Conservation (phyloP, 2,329 filamentous ascomycete genomes). For the Beauveria bassiana region DNA sequence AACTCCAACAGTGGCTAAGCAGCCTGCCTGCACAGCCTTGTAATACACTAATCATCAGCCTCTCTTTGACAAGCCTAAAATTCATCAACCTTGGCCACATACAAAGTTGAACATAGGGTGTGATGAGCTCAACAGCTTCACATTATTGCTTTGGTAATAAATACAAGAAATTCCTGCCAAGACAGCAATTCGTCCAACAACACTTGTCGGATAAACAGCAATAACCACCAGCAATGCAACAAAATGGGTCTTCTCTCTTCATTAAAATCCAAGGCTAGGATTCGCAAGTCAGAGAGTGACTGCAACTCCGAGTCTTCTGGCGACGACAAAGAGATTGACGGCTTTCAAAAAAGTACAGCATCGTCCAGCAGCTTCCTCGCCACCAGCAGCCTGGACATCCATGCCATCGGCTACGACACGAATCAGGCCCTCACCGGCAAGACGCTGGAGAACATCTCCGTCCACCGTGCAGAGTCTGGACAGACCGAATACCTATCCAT, state of each 20-base stretch:
- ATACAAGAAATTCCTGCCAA: not conserved
- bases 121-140: not conserved
- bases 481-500: constrained; percentile 16
- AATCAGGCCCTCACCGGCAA: constrained; percentile 9
- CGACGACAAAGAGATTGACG: not conserved
- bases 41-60: not conserved
- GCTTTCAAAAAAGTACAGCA: not conserved
- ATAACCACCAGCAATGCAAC: not conserved
- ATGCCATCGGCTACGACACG: constrained; percentile 9
- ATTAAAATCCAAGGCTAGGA: not conserved
- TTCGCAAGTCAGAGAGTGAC: not conserved
- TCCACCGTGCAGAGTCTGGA: constrained; percentile 1
- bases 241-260: constrained; percentile 3
- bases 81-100: not conserved
- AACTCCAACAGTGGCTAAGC: not conserved
- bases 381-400: constrained; percentile 7
- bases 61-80: not conserved
- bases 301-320: not conserved
- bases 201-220: not conserved
- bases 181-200: no score
- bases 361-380: constrained; percentile 1
- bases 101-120: not conserved
- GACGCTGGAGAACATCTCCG: constrained; percentile 11
- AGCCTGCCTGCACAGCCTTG: not conserved
- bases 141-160: not conserved